Evolutionary conservation across 225 moss, liverwort and hornwort genomes (phyloP).

Genomic region (Climacium dendroides): DNA sequence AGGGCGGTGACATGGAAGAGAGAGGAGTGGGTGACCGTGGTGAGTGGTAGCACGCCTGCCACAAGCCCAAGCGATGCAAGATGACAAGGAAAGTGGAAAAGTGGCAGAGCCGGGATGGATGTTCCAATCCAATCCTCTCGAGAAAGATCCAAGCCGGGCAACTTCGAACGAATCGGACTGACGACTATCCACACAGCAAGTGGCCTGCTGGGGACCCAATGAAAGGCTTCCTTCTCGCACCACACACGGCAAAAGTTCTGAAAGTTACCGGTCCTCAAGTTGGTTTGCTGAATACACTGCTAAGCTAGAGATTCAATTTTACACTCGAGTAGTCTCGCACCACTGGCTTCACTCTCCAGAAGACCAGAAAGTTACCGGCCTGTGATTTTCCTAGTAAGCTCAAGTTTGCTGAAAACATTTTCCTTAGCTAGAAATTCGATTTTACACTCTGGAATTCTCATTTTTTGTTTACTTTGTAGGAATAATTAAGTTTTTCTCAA

Average conservation of each 20-base stretch:
- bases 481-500: neutral
- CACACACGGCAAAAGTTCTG: neutral
- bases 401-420: neutral
- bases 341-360: neutral
- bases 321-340: neutral
- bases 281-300: neutral
- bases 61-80: conserved; percentile 8
- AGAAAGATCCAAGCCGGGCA: neutral
- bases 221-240: neutral
- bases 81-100: conserved; percentile 1
- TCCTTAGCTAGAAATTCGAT: no score
- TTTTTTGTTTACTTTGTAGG: neutral
- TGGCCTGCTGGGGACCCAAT: neutral
- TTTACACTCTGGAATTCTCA: neutral
- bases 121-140: neutral
- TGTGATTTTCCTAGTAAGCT: neutral
- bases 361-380: neutral
- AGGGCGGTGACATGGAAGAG: neutral
- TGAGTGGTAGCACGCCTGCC: conserved; percentile 11
- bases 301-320: neutral
- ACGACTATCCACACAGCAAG: neutral
- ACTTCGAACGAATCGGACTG: neutral
- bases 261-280: neutral
- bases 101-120: neutral
- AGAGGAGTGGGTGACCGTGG: neutral